Evolutionary conservation across 768 basidiomycete species (phyloP).

Genomic region (Leucocoprinus leucothites): DNA sequence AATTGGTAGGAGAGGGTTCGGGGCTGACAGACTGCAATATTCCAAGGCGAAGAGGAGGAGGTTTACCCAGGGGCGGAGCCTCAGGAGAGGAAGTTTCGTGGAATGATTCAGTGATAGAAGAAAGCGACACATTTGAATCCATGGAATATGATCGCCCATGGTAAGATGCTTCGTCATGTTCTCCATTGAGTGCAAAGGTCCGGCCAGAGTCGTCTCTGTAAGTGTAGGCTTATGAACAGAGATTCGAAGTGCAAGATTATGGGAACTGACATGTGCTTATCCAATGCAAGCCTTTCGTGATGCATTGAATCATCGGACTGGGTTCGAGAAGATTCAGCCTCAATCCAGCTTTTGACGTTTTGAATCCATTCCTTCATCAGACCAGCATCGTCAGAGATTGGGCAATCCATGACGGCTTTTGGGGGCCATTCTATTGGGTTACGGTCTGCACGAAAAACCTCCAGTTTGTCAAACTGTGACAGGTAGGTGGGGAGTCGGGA

Average conservation of each 20-base stretch:
- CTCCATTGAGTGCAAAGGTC: constrained; percentile 32
- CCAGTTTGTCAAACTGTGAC: constrained; percentile 64
- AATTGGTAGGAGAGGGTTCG: constrained; percentile 43
- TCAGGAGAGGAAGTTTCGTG: constrained; percentile 17
- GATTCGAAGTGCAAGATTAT: background rate
- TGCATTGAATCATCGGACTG: constrained; percentile 49
- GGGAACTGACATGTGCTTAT: constrained; percentile 33
- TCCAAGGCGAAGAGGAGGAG: constrained; percentile 48
- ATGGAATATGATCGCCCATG: constrained; percentile 61
- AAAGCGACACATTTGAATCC: constrained; percentile 54
- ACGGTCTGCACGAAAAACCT: constrained; percentile 81
- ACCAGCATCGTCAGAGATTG: constrained; percentile 41
- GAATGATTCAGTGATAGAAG: constrained; percentile 40
- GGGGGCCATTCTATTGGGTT: constrained; percentile 97
- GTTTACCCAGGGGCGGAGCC: constrained; percentile 27
- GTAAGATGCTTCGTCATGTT: constrained; percentile 36
- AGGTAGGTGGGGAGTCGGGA: constrained; percentile 77
- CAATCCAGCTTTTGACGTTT: constrained; percentile 74
- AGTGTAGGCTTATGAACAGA: background rate
- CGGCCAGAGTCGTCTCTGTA: constrained; percentile 38
- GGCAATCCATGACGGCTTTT: constrained; percentile 44
- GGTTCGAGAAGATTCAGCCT: constrained; percentile 37
- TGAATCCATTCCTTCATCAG: constrained; percentile 71
- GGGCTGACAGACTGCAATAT: constrained; percentile 37
- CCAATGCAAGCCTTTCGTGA: constrained; percentile 43